A percentile compares a stretch with the other conserved stretches of the same genome.
Evolutionary conservation across 441 rosid genomes (phyloP).

Genomic region (Geranium incanum): DNA sequence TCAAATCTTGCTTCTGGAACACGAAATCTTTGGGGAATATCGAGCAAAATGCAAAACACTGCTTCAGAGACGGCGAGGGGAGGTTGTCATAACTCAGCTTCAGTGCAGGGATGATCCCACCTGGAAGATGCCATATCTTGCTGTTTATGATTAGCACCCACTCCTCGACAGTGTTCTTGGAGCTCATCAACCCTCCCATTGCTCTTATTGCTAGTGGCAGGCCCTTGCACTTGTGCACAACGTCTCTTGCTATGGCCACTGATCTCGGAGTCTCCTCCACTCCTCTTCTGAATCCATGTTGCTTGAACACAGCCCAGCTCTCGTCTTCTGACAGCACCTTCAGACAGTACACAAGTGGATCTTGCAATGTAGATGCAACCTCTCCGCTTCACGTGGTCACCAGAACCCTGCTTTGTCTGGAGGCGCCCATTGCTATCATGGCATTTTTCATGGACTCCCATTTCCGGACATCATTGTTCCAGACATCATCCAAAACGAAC

Average conservation of each 20-base stretch:
- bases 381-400: slow-evolving; percentile 13
- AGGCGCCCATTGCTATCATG: background rate
- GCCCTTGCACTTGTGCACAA: slow-evolving; percentile 18
- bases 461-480: slow-evolving; percentile 10
- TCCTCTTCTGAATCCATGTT: background rate
- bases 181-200: slow-evolving; percentile 14
- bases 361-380: slow-evolving; percentile 12
- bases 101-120: background rate
- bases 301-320: slow-evolving; percentile 17
- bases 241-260: slow-evolving; percentile 7
- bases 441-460: slow-evolving; percentile 12
- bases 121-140: background rate
- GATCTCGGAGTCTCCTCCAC: background rate
- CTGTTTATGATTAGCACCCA: slow-evolving; percentile 14
- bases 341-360: background rate
- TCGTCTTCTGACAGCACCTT: slow-evolving; percentile 4
- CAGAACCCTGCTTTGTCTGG: background rate
- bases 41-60: slow-evolving; percentile 17
- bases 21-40: slow-evolving; percentile 13
- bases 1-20: background rate
- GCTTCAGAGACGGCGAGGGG: slow-evolving; percentile 9
- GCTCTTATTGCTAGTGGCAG: slow-evolving; percentile 14
- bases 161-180: background rate
- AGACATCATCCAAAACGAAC: slow-evolving; percentile 15
- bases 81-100: slow-evolving; percentile 12